Evolutionary conservation across 176 grass and related monocot species (phyloP).

Genomic region (Aegilops tauschii): DNA sequence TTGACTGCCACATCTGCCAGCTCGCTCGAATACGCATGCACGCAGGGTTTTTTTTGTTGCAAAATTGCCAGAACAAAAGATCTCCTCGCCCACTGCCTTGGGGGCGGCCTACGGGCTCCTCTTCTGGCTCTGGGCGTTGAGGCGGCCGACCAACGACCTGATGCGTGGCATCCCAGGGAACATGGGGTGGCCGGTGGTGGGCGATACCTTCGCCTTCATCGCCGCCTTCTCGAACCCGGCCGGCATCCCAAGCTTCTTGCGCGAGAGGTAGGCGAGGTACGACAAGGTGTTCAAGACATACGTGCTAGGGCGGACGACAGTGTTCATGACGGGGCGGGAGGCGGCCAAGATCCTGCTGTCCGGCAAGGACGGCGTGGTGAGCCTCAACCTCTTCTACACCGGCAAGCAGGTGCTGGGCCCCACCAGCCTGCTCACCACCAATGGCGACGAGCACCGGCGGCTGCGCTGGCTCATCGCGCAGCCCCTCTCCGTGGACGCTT

Average conservation of each 20-base stretch:
- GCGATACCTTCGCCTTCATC: constrained; percentile 68
- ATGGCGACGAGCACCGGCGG: constrained; percentile 68
- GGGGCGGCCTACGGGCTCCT: constrained; percentile 6
- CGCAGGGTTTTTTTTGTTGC: no score
- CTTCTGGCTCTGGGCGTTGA: constrained; percentile 11
- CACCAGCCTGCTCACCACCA: constrained; percentile 62
- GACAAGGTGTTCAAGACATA: constrained; percentile 79
- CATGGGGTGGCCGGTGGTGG: constrained; percentile 60
- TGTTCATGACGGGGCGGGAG: constrained; percentile 71
- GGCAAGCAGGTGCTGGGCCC: constrained; percentile 70
- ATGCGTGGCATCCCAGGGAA: constrained; percentile 47
- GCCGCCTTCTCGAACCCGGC: constrained; percentile 53
- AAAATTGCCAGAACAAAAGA: no score
- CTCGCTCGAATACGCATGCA: no score
- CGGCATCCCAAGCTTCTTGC: constrained; percentile 68
- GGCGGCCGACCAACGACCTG: constrained; percentile 24
- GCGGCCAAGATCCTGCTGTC: constrained; percentile 67
- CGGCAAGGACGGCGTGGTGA: constrained; percentile 69
- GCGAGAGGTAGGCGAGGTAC: constrained; percentile 47
- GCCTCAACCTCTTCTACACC: constrained; percentile 69
- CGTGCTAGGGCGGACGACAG: constrained; percentile 51
- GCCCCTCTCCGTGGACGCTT: constrained; percentile 60
- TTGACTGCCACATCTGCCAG: no score
- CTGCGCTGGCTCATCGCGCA: constrained; percentile 58
- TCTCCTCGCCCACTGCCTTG: neutral